phyloP scores from a whole-genome alignment of 768 basidiomycete genomes.

The Lenzites betulinus region DNA sequence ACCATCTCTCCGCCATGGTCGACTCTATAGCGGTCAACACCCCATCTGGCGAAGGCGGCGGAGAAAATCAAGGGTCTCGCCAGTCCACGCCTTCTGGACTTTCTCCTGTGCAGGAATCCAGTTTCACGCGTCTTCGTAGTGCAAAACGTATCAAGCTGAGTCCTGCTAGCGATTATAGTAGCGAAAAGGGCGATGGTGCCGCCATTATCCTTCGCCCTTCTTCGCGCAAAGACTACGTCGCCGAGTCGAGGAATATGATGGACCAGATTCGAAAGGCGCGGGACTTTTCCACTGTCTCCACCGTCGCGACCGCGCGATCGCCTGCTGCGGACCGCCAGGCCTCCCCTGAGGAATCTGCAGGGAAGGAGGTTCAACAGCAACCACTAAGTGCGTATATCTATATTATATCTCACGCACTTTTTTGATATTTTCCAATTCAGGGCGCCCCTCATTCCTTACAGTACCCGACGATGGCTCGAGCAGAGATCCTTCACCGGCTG shows the following conservation, averaged over 20 bases:
- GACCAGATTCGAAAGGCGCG: constrained; percentile 76
- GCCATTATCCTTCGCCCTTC: constrained; percentile 53
- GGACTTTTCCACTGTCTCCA: constrained; percentile 77
- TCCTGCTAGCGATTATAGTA: constrained; percentile 60
- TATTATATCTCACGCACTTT: not conserved
- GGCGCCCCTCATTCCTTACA: constrained; percentile 13
- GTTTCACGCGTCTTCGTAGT: constrained; percentile 62
- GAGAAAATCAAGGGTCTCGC: constrained; percentile 40
- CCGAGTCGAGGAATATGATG: constrained; percentile 78
- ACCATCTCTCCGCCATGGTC: constrained; percentile 91
- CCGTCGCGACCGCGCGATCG: constrained; percentile 48
- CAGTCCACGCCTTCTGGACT: constrained; percentile 46
- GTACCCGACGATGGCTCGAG: constrained; percentile 19
- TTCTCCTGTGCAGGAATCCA: constrained; percentile 36
- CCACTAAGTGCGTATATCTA: not conserved
- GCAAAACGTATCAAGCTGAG: constrained; percentile 82
- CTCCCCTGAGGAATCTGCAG: not conserved
- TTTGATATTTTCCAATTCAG: not conserved
- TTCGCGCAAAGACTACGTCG: constrained; percentile 68
- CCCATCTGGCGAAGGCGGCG: constrained; percentile 53
- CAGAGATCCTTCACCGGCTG: constrained; percentile 25
- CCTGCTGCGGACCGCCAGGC: constrained; percentile 17
- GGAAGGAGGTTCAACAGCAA: not conserved
- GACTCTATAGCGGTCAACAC: constrained; percentile 90
- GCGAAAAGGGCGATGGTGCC: constrained; percentile 47